phyloP scores from a whole-genome alignment of 2,329 filamentous ascomycete genomes.

The Xylaria hypoxylon region DNA sequence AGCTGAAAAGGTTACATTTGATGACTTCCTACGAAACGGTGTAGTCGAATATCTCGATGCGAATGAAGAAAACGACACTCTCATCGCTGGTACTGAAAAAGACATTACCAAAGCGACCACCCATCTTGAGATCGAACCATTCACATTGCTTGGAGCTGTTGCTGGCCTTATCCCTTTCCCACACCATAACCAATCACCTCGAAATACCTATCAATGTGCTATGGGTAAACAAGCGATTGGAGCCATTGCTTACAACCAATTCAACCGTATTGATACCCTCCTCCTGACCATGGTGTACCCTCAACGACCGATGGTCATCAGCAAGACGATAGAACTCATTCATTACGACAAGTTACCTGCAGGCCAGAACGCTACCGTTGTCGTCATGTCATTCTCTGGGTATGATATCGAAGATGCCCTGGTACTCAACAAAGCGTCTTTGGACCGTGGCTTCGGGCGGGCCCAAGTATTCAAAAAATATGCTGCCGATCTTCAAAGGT shows the following conservation, averaged over 20 bases:
- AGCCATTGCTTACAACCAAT: conserved; percentile 97
- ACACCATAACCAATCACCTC: conserved; percentile 97
- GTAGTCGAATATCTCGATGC: conserved; percentile 97
- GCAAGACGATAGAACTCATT: conserved; percentile 93
- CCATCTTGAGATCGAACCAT: conserved; percentile 97
- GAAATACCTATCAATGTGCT: conserved; percentile 99
- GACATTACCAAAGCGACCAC: conserved; percentile 87
- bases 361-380: conserved; percentile 95
- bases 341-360: conserved; percentile 98
- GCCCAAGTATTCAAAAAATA: conserved; percentile 99
- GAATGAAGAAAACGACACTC: conserved; percentile 97
- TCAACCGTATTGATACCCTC: conserved; percentile 94
- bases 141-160: conserved; percentile 94
- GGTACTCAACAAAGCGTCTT: conserved; percentile 94
- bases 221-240: conserved; percentile 99
- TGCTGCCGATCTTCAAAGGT: conserved; percentile 85
- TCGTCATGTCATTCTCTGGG: conserved; percentile 99
- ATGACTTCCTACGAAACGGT: conserved; percentile 90
- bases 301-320: conserved; percentile 97
- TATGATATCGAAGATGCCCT: conserved; percentile 99
- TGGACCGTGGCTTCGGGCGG: conserved; percentile 93
- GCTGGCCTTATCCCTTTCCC: conserved; percentile 97
- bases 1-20: conserved; percentile 86
- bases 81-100: conserved; percentile 89
- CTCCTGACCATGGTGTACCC: conserved; percentile 98